Evolutionary conservation across 169 alveolate genomes (phyloP).

Genomic region (Cryptosporidium xiaoi): DNA sequence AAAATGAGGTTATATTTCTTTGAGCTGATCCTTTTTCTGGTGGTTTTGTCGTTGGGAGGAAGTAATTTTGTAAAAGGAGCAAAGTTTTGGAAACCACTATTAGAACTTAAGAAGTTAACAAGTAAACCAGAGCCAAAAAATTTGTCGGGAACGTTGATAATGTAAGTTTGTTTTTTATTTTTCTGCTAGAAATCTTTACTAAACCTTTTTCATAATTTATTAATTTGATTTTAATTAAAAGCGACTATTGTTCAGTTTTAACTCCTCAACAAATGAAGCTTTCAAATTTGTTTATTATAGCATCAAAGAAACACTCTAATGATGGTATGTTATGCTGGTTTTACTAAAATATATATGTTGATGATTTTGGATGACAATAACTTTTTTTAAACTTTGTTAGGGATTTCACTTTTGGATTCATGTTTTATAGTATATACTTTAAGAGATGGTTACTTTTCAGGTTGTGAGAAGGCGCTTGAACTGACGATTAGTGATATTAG

Average conservation of each 20-base stretch:
- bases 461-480: conserved; percentile 37
- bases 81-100: conserved; percentile 38
- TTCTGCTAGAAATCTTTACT: background rate
- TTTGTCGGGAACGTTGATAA: conserved; percentile 26
- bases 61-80: conserved; percentile 1
- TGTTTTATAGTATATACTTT: conserved; percentile 36
- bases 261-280: conserved; percentile 43
- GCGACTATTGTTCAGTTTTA: conserved; percentile 66
- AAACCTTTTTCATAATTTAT: background rate
- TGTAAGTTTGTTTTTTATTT: conserved; percentile 29
- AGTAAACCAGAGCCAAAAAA: background rate
- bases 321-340: conserved; percentile 13
- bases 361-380: background rate
- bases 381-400: background rate
- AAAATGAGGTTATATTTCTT: background rate
- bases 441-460: conserved; percentile 73
- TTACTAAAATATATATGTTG: background rate
- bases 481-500: conserved; percentile 6
- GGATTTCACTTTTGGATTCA: conserved; percentile 53
- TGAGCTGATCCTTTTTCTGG: background rate
- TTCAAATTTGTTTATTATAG: conserved; percentile 39
- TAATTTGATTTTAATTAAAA: background rate
- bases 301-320: conserved; percentile 28
- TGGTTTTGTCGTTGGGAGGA: background rate
- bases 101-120: conserved; percentile 10